Evolutionary conservation across 805 yeast genomes (phyloP).

Genomic region (Hanseniaspora lindneri): DNA sequence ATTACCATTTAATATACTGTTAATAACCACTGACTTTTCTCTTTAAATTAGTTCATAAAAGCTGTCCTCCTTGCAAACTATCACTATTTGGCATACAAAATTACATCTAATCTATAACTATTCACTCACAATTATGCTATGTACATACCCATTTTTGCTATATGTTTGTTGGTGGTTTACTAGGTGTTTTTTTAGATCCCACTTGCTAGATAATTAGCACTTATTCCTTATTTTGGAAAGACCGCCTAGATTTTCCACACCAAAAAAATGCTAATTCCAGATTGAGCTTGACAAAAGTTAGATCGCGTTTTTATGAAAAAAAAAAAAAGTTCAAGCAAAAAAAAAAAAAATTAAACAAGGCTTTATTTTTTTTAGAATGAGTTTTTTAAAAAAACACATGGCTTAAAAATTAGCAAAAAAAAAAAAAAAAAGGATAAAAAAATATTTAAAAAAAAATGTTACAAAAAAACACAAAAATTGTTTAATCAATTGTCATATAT

Average conservation of each 20-base stretch:
- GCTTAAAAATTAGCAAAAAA: background rate
- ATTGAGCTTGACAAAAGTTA: background rate
- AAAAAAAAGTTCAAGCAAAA: background rate
- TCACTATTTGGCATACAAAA: background rate
- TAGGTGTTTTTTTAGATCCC: background rate
- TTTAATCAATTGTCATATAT: conserved; percentile 8
- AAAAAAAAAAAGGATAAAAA: background rate
- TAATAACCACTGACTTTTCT: no score
- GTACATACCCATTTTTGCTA: conserved; percentile 17
- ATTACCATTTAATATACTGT: background rate
- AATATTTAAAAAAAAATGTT: background rate
- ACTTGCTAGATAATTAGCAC: no score
- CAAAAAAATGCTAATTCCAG: no score
- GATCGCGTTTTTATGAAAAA: background rate
- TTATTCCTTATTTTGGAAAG: background rate
- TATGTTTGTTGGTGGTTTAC: conserved; percentile 12
- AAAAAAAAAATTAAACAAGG: background rate
- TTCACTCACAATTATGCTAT: background rate
- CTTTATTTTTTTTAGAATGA: background rate
- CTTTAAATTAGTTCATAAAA: no score
- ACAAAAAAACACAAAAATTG: background rate
- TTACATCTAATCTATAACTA: no score
- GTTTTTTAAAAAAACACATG: background rate
- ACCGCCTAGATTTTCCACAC: background rate
- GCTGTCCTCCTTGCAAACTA: no score